phyloP scores from a whole-genome alignment of 176 grass and related monocot genomes.

The Oryza meridionalis region DNA sequence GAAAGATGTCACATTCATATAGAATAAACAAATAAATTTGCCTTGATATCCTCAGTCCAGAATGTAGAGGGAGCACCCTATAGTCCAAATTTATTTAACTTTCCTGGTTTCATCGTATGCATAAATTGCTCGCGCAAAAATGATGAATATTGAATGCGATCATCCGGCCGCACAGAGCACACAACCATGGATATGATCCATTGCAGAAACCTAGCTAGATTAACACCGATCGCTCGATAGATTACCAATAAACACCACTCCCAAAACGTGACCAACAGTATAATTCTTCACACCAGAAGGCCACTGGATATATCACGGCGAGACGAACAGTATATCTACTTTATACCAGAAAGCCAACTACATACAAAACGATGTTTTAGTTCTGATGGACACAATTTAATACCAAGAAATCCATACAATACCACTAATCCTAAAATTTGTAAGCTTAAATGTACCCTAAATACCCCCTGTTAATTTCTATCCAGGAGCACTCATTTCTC shows the following conservation, averaged over 20 bases:
- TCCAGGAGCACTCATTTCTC: not conserved
- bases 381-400: not conserved
- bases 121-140: too few relatives aligned
- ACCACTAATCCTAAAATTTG: conserved; percentile 23
- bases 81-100: too few relatives aligned
- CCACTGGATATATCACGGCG: not conserved
- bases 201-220: not conserved
- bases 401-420: conserved; percentile 9
- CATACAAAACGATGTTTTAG: not conserved
- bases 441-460: conserved; percentile 15
- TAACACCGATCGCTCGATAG: not conserved
- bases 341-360: not conserved
- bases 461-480: conserved; percentile 8
- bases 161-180: too few relatives aligned
- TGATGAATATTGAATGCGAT: too few relatives aligned
- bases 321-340: not conserved
- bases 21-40: too few relatives aligned
- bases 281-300: not conserved
- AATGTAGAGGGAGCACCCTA: not conserved
- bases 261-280: too few relatives aligned
- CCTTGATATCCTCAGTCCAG: too few relatives aligned
- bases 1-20: too few relatives aligned
- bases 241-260: not conserved
- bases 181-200: not conserved
- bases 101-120: too few relatives aligned